A percentile compares a stretch with the other conserved stretches of the same genome.
These are phyloP conservation scores for Yamadazyma paraphyllophila DNA, from an alignment of 805 yeast genomes.

Conservation along the genomic window DNA sequence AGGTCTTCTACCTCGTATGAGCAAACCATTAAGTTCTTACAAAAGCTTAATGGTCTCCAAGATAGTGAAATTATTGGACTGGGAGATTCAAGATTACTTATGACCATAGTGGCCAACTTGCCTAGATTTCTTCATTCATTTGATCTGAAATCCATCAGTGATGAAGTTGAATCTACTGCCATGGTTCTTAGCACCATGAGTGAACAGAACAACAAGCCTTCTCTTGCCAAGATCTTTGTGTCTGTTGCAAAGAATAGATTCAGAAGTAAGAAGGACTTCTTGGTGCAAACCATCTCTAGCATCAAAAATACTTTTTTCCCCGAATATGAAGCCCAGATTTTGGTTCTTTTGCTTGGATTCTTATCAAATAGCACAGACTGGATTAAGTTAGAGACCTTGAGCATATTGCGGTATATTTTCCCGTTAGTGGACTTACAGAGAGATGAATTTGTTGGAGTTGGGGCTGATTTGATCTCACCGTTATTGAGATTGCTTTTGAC, in stretches of 20 bases:
- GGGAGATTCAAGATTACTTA: conserved; percentile 63
- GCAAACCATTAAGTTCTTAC: conserved; percentile 69
- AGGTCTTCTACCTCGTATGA: conserved; percentile 80
- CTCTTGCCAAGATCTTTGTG: conserved; percentile 67
- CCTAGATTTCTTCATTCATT: conserved; percentile 85
- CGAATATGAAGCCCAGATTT: conserved; percentile 65
- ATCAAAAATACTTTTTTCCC: conserved; percentile 72
- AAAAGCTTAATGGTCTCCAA: conserved; percentile 61
- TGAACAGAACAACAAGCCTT: conserved; percentile 49
- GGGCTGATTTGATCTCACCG: conserved; percentile 94
- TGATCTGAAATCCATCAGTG: conserved; percentile 47
- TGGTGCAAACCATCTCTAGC: conserved; percentile 73
- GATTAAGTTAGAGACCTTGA: conserved; percentile 81
- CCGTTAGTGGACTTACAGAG: conserved; percentile 74
- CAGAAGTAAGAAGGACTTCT: conserved; percentile 86
- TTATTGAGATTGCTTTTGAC: conserved; percentile 74
- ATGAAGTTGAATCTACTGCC: conserved; percentile 48
- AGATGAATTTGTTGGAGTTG: conserved; percentile 82
- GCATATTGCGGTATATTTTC: conserved; percentile 66
- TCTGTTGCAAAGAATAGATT: conserved; percentile 78
- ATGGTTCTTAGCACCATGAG: conserved; percentile 56
- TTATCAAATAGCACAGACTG: conserved; percentile 73
- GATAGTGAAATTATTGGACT: conserved; percentile 78
- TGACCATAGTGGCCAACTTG: conserved; percentile 71
- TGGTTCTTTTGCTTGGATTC: conserved; percentile 75